A percentile compares a stretch with the other conserved stretches of the same genome.
Evolutionary conservation across 805 yeast species (phyloP).

Genomic region (Saturnispora dispora): DNA sequence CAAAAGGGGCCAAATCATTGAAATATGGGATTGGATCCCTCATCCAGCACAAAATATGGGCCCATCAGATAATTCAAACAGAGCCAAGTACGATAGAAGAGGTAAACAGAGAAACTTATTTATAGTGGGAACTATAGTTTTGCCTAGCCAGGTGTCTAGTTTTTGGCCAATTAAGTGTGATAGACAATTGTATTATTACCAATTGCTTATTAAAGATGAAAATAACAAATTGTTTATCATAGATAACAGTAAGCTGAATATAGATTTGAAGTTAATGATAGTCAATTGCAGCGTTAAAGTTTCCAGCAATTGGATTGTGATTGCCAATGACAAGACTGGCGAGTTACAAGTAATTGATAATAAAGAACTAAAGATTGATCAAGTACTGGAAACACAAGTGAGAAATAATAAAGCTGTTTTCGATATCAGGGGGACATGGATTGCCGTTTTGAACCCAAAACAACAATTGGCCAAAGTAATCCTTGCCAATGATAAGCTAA

Average conservation of each 20-base stretch:
- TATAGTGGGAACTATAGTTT: neutral
- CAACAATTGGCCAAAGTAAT: conserved; percentile 34
- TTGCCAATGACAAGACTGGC: conserved; percentile 16
- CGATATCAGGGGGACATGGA: conserved; percentile 42
- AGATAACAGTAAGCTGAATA: neutral
- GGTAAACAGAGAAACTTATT: neutral
- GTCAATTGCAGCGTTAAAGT: neutral
- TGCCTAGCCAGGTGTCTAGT: neutral
- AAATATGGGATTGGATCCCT: conserved; percentile 35
- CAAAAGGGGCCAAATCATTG: conserved; percentile 22
- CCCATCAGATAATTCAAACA: neutral
- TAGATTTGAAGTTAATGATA: neutral
- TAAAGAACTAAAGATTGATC: neutral
- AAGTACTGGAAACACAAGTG: conserved; percentile 13
- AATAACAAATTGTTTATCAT: neutral
- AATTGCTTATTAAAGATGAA: neutral
- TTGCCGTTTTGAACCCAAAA: conserved; percentile 25
- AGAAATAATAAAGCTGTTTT: conserved; percentile 34
- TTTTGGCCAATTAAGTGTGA: neutral
- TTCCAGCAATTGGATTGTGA: conserved; percentile 10
- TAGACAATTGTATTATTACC: neutral
- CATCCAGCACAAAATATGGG: neutral
- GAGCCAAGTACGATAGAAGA: neutral
- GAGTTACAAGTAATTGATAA: conserved; percentile 11
- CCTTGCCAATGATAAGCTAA: conserved; percentile 37